A percentile compares a stretch with the other conserved stretches of the same genome.
phyloP scores from a whole-genome alignment of 805 yeast species.

The Wickerhamiella domercqiae region DNA sequence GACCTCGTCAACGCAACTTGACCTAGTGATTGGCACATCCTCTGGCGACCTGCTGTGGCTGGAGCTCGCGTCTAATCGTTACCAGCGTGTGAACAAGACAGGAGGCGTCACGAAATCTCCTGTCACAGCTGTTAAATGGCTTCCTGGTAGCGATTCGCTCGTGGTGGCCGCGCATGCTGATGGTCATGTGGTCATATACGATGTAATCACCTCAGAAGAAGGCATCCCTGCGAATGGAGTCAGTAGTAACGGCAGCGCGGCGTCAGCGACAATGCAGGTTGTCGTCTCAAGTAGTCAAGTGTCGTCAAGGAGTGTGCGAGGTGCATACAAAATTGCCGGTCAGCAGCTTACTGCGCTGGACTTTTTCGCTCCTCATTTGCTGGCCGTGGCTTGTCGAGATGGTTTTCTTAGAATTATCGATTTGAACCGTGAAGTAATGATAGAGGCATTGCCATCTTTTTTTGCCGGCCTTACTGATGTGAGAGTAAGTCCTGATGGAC shows the following conservation, averaged over 20 bases:
- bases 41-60: constrained; percentile 53
- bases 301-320: constrained; percentile 16
- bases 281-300: neutral
- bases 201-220: constrained; percentile 34
- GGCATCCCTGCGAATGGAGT: constrained; percentile 9
- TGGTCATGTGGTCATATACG: constrained; percentile 42
- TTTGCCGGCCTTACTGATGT: constrained; percentile 48
- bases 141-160: constrained; percentile 28
- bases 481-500: constrained; percentile 41
- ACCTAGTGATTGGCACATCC: constrained; percentile 45
- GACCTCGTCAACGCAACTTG: constrained; percentile 25
- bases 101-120: constrained; percentile 31
- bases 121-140: constrained; percentile 34
- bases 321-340: constrained; percentile 48
- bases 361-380: constrained; percentile 17
- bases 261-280: constrained; percentile 3
- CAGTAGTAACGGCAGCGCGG: constrained; percentile 1
- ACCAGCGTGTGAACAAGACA: constrained; percentile 37
- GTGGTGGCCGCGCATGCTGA: constrained; percentile 47
- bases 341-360: constrained; percentile 39
- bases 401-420: constrained; percentile 49
- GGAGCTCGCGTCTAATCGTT: constrained; percentile 36
- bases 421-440: constrained; percentile 27
- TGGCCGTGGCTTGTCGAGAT: constrained; percentile 47
- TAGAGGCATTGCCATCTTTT: constrained; percentile 47